Base-by-base conservation (phyloP, 2,329 filamentous ascomycete species). In the Talaromyces sp. region DNA sequence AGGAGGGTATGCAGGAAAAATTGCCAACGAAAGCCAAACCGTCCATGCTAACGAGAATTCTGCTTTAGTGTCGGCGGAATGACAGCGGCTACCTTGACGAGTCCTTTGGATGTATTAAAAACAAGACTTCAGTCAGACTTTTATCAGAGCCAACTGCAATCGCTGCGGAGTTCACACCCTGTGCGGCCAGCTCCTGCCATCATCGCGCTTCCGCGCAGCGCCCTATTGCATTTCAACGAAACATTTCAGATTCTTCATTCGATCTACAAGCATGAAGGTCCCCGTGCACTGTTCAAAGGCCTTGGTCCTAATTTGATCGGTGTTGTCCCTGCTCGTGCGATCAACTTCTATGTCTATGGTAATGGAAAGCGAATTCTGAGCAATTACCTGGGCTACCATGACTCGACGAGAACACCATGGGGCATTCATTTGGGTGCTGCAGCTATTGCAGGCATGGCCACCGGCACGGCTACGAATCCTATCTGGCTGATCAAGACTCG, bases 401-500 rank as follows among this genome's bases (percentile, higher is more conserved):
- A 66, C 43, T 59, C 61, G 13, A 63, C 58, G 58, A 91, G 68
- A 26, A 93, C 75, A 71, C 85, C 66, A 86, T 88, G 55, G 72
- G 86, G 67, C 85, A 92, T 96, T 11, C 91, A 96, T 73, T 81
- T 96, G 9, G 79, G 84, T 53, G 88, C 91, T 1, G 93, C 90
- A 5, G 86, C 89, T 1, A 81, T 84, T 17, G 92, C 93, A 0
- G 93, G 93, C 2, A 84, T 97, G 50, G 87, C 88, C 7, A 97
- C 93, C 0, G 90, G 90, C 53, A 97, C 93, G 0, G 90, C 89
- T 24, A 98, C 93, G 41, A 97, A 97, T 75, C 93, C 93, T 1
- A 96, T 98, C 70, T 98, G 93, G 93, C 84, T 98, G 64, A 86
- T 98, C 71, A 98, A 98, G 82, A 98, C 93, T 46, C 83, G 93